A percentile compares a stretch with the other conserved stretches of the same genome.
phyloP scores from a whole-genome alignment of 192 early-diverging fungal genomes.

The Backusella westeae region DNA sequence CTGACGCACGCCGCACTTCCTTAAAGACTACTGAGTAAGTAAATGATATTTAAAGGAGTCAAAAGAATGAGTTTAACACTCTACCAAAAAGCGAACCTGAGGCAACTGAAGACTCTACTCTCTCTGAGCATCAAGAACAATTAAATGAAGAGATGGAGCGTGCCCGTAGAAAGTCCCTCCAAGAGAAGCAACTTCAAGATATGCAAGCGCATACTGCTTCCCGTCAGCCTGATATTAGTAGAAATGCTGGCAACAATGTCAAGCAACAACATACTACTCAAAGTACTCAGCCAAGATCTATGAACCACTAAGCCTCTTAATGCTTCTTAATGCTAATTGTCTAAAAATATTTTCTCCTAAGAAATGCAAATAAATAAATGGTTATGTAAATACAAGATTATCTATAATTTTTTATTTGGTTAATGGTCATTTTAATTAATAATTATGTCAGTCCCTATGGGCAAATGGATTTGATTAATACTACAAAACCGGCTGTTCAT shows the following conservation, averaged over 20 bases:
- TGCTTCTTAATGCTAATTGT: neutral
- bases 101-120: neutral
- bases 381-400: neutral
- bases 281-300: neutral
- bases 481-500: too few relatives aligned
- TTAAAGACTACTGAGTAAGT: conserved; percentile 1
- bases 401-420: too few relatives aligned
- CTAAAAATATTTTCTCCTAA: conserved; percentile 1
- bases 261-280: neutral
- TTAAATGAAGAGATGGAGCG: conserved; percentile 3
- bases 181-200: conserved; percentile 9
- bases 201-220: conserved; percentile 5
- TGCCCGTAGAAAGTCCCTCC: neutral
- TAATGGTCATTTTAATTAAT: too few relatives aligned
- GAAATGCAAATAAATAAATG: conserved; percentile 2
- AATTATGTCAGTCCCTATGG: too few relatives aligned
- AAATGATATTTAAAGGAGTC: neutral
- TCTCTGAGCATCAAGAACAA: neutral
- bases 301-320: conserved; percentile 10
- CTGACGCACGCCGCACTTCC: conserved; percentile 3
- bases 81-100: neutral
- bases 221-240: conserved; percentile 5
- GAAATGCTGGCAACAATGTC: conserved; percentile 7
- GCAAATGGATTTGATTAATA: too few relatives aligned
- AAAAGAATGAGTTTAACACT: neutral